Evolutionary conservation across 441 rosid genomes (phyloP).

Genomic region (Isatis lusitanica): DNA sequence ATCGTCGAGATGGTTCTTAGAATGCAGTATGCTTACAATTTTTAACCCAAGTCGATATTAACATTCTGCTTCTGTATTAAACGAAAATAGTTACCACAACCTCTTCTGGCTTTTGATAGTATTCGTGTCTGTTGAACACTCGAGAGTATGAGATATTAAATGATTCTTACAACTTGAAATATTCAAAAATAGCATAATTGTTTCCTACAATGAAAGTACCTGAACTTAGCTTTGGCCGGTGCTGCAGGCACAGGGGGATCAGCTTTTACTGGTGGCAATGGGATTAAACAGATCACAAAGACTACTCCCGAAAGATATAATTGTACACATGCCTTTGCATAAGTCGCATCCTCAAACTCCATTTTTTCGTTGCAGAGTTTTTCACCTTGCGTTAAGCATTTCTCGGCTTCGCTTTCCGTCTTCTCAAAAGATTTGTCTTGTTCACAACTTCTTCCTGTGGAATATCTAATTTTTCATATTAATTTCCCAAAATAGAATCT

Average conservation of each 20-base stretch:
- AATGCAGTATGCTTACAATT: slow-evolving; percentile 48
- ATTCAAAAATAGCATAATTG: neutral
- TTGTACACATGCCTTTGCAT: slow-evolving; percentile 55
- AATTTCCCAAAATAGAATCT: too few species aligned
- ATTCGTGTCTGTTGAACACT: slow-evolving; percentile 57
- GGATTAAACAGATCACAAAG: neutral
- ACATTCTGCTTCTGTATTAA: slow-evolving; percentile 52
- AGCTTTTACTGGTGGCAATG: slow-evolving; percentile 10
- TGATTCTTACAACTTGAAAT: neutral
- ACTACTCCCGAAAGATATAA: neutral
- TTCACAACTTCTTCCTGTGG: slow-evolving; percentile 76
- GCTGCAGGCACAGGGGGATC: slow-evolving; percentile 24
- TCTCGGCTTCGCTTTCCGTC: slow-evolving; percentile 78
- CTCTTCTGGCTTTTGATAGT: slow-evolving; percentile 75
- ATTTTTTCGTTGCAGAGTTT: slow-evolving; percentile 53
- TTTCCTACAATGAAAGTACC: slow-evolving; percentile 39
- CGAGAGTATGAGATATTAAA: neutral
- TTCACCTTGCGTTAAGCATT: slow-evolving; percentile 72
- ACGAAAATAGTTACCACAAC: slow-evolving; percentile 78
- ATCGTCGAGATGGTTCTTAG: neutral
- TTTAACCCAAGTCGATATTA: slow-evolving; percentile 64
- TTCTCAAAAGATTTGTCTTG: slow-evolving; percentile 61
- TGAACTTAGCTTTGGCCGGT: slow-evolving; percentile 55
- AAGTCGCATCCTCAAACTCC: slow-evolving; percentile 72
- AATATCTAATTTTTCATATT: neutral